Base-by-base conservation (phyloP, 305 asterid genomes). In the Solanum hybrid region DNA sequence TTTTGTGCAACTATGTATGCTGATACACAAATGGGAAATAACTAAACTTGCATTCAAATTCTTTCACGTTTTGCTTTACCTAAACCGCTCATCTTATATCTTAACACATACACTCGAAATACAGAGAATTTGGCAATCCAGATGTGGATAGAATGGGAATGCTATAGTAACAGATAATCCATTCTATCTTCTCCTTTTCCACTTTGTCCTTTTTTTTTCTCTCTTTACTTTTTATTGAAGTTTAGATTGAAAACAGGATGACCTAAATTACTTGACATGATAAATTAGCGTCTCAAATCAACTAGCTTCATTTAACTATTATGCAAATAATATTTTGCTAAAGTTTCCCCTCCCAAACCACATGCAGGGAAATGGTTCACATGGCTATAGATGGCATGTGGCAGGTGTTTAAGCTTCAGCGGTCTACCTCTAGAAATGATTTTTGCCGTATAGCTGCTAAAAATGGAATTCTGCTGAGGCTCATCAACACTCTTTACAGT, bases 321-420 rank as follows among this genome's bases (percentile, higher is more conserved):
- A 29, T 56, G 76, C 88, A 56, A 22, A 60, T 85, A 56, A 85
- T 56, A 60, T 60, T 71, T 85, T 85, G 24, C 79, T 89, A 17
- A 81, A 37, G 17, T 32, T 20, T 3, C 34, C 6, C 87, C 17
- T 79, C 36, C 20, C 46, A 36, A 80, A 84, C 29, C 69, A 78
- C 87, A 89, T 94, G 89, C 96, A 98, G 99, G 97, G 99, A 97
- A 93, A 96, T 98, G 99, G 98, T 98, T 92, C 99, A 97, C 93
- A 95, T 98, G 94, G 99, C 99, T 92, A 98, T 98, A 88, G 99
- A 98, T 95, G 99, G 98, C 93, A 96, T 96, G 98, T 98, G 99
- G 99, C 99, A 98, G 95, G 97, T 98, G 88, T 96, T 98, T 95
- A 98, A 97, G 95, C 99, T 98, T 93, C 99, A 96, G 92, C 95